Evolutionary conservation across 441 rosid species (phyloP).

Genomic region (Aleurites moluccanus): DNA sequence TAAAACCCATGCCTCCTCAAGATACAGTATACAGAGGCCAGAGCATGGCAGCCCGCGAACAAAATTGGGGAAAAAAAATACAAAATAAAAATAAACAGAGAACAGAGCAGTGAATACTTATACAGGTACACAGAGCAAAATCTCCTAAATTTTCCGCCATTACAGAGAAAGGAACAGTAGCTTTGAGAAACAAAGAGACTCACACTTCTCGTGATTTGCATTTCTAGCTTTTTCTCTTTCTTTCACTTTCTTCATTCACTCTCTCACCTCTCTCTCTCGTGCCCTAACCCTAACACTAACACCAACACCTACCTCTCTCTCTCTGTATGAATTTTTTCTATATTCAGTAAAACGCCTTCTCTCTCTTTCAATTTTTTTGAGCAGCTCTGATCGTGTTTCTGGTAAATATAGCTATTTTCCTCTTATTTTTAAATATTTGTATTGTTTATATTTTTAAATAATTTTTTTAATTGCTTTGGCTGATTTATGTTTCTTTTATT

Average conservation of each 20-base stretch:
- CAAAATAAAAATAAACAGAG: not conserved
- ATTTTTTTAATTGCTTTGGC: not conserved
- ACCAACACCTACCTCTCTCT: constrained; percentile 3
- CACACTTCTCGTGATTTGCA: constrained; percentile 49
- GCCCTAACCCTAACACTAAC: constrained; percentile 32
- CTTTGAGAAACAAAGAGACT: not conserved
- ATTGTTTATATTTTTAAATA: not conserved
- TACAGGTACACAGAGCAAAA: not conserved
- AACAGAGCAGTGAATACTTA: not conserved
- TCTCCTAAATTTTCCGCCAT: constrained; percentile 34
- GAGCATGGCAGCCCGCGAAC: not conserved
- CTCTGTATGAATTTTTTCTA: not conserved
- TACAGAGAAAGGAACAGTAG: constrained; percentile 32
- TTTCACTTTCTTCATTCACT: constrained; percentile 44
- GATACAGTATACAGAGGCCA: not conserved
- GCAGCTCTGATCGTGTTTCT: not conserved
- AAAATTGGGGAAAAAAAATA: not conserved
- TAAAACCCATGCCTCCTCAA: no score
- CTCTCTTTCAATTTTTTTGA: not conserved
- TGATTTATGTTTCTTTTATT: constrained; percentile 4
- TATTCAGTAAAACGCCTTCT: not conserved
- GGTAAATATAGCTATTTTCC: not conserved
- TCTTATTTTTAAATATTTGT: not conserved
- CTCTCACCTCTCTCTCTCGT: constrained; percentile 35
- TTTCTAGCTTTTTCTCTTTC: constrained; percentile 16